phyloP scores from a whole-genome alignment of 163 green algal genomes.

The Chlamydomonas reinhardtii region DNA sequence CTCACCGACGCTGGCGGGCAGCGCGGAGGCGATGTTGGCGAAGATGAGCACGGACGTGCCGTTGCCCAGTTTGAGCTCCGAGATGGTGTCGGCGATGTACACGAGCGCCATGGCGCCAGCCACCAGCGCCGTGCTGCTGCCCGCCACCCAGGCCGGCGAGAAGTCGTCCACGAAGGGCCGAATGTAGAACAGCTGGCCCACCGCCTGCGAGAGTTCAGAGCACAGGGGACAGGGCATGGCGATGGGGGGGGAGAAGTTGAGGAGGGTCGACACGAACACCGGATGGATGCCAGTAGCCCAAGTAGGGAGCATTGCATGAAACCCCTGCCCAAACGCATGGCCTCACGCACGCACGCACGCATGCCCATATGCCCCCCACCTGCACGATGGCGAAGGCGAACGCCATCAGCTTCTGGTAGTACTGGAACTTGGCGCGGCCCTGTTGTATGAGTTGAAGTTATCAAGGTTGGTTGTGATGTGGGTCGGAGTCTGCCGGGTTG shows the following conservation, averaged over 20 bases:
- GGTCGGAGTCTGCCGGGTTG: too few species aligned
- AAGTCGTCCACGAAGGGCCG: conserved; percentile 81
- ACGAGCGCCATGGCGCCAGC: conserved; percentile 91
- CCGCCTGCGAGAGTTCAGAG: conserved; percentile 50
- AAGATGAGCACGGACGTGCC: conserved; percentile 94
- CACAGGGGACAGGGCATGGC: too few species aligned
- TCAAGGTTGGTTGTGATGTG: too few species aligned
- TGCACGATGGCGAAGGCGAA: conserved; percentile 93
- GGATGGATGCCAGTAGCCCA: too few species aligned
- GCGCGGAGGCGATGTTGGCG: conserved; percentile 93
- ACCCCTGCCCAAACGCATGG: too few species aligned
- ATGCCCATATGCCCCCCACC: background rate
- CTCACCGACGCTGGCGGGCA: conserved; percentile 72
- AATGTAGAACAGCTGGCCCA: conserved; percentile 90
- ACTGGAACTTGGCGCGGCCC: conserved; percentile 89
- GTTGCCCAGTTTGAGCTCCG: conserved; percentile 88
- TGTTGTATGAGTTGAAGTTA: too few species aligned
- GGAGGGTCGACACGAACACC: too few species aligned
- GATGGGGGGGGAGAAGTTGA: too few species aligned
- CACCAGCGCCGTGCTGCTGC: conserved; percentile 78
- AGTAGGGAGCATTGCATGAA: too few species aligned
- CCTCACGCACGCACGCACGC: too few species aligned
- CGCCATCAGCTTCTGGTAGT: conserved; percentile 87
- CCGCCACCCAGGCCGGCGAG: conserved; percentile 76
- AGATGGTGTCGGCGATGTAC: conserved; percentile 81